Evolutionary conservation across 192 early-diverging fungal species (phyloP), one percentile per base, ranked within the genome.

Genomic region (Umbelopsis sp.): DNA sequence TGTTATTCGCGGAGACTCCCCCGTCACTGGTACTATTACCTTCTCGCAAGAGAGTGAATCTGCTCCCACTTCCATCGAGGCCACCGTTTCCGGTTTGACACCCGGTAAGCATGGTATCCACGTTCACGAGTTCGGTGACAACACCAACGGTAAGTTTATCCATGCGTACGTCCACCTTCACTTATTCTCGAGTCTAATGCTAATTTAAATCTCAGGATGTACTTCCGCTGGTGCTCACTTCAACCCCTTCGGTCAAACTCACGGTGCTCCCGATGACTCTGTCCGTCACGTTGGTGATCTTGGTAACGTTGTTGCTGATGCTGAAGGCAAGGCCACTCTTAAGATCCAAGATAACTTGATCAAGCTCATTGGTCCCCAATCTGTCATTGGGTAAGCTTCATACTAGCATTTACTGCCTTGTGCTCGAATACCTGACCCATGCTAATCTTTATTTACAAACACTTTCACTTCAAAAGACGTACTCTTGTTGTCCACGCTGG

Each of bases 271-370:
- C 55, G 65, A 66, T 0, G 89, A 81, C 75, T 74, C 79, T 58
- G 67, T 83, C 33, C 91, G 93, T 61, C 95, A 97, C 83, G 88
- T 88, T 30, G 95, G 95, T 71, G 95, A 97, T 80, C 87, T 97
- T 64, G 95, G 95, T 74, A 97, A 97, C 83, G 71, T 97, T 50
- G 73, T 46, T 21, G 90, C 85, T 23, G 74, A 79, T 15, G 74
- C 74, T 13, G 68, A 86, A 61, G 91, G 93, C 49, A 78, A 73
- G 66, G 89, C 85, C 64, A 75, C 76, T 45, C 55, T 85, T 37
- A 81, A 82, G 46, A 73, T 82, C 64, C 65, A 75, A 51, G 94
- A 95, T 75, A 64, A 58, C 16, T 85, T 87, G 70, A 72, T 97
- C 76, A 85, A 87, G 65, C 86, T 95, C 70, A 85, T 87, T 75